phyloP scores from a whole-genome alignment of 148 eudicot genomes.

The Mesembryanthemum crystallinum region DNA sequence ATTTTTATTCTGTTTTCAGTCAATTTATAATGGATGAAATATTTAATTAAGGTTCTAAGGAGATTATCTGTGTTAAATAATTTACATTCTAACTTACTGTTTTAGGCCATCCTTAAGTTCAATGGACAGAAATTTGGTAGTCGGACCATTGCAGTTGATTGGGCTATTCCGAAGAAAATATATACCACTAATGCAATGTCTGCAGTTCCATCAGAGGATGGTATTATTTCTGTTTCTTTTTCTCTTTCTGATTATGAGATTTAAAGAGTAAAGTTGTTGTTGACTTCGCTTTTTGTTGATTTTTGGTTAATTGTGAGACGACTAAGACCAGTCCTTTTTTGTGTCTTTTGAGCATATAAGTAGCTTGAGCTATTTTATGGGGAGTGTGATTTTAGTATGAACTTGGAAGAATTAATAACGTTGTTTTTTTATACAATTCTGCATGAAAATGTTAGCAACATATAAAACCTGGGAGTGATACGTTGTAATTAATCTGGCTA shows the following conservation, averaged over 20 bases:
- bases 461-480: neutral
- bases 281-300: neutral
- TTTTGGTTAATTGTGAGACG: neutral
- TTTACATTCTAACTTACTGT: conserved; percentile 9
- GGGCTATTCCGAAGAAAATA: conserved; percentile 89
- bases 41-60: neutral
- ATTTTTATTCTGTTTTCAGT: conserved; percentile 14
- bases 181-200: conserved; percentile 50
- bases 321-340: neutral
- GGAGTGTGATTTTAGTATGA: neutral
- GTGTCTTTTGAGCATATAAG: neutral
- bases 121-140: conserved; percentile 65
- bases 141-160: conserved; percentile 90
- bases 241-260: neutral
- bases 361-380: neutral
- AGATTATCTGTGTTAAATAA: neutral
- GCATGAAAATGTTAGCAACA: neutral
- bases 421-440: neutral
- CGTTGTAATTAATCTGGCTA: too few relatives aligned
- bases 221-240: conserved; percentile 34
- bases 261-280: too few relatives aligned
- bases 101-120: conserved; percentile 81
- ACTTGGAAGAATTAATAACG: neutral
- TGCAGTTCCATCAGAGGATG: conserved; percentile 46
- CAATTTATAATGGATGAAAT: neutral